A percentile compares a stretch with the other conserved stretches of the same genome.
phyloP scores from a whole-genome alignment of 129 eudicot species.

The Tagetes erecta region DNA sequence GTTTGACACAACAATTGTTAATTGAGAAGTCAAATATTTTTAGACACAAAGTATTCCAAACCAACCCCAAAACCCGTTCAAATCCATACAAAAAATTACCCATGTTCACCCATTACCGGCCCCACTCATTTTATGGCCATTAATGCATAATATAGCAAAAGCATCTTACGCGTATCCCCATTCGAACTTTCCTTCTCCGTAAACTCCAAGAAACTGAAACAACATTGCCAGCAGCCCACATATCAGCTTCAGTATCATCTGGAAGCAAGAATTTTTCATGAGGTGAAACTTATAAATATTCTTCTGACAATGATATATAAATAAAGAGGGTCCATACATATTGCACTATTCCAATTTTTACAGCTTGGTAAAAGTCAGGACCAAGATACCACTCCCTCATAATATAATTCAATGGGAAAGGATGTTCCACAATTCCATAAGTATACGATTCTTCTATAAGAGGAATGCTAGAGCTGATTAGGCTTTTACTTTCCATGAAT shows the following conservation, averaged over 20 bases:
- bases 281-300: not conserved
- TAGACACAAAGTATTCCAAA: not conserved
- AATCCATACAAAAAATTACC: not conserved
- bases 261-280: slow-evolving; percentile 25
- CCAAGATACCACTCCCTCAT: slow-evolving; percentile 88
- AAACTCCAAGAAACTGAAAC: slow-evolving; percentile 68
- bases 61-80: not conserved
- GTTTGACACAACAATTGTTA: not conserved
- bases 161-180: slow-evolving; percentile 88
- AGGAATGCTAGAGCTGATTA: slow-evolving; percentile 62
- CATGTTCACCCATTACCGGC: not conserved
- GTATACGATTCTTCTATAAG: slow-evolving; percentile 94
- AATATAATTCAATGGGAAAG: slow-evolving; percentile 83
- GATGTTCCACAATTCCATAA: slow-evolving; percentile 95
- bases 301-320: not conserved
- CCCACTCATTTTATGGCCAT: not conserved
- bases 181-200: slow-evolving; percentile 89
- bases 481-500: slow-evolving; percentile 80
- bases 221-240: slow-evolving; percentile 83
- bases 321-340: slow-evolving; percentile 55
- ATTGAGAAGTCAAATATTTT: not conserved
- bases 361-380: slow-evolving; percentile 86
- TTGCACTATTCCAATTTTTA: slow-evolving; percentile 93
- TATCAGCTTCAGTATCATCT: slow-evolving; percentile 91
- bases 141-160: slow-evolving; percentile 3